Conservation (phyloP, 2,329 filamentous ascomycete genomes). For the Aspergillus persii region DNA sequence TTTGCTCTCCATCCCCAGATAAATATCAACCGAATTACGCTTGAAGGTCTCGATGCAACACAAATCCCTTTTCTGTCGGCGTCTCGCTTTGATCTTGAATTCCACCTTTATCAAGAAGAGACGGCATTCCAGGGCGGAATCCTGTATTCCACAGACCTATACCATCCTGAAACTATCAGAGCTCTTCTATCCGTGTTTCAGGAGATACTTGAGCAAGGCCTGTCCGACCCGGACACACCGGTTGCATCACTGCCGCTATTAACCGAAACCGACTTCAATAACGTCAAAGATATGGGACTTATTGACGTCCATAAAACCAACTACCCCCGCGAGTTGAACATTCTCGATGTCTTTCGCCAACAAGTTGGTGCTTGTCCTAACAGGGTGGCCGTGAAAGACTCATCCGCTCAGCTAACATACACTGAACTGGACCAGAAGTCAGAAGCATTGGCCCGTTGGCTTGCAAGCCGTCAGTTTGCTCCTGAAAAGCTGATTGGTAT, state of each 20-base stretch:
- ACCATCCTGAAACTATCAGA: not conserved
- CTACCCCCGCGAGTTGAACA: not conserved
- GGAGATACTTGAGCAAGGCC: not conserved
- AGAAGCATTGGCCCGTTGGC: not conserved
- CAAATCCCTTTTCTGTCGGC: no score
- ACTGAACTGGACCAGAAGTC: not conserved
- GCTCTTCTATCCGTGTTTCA: slow-evolving; percentile 1
- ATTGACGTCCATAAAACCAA: not conserved
- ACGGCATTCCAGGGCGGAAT: not conserved
- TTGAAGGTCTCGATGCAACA: no score
- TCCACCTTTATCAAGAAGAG: slow-evolving; percentile 5
- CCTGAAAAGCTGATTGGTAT: not conserved
- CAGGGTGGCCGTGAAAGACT: not conserved
- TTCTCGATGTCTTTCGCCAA: not conserved
- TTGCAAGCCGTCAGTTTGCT: not conserved
- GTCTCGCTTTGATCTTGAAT: slow-evolving; percentile 7
- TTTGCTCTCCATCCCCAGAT: slow-evolving; percentile 4
- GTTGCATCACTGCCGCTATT: not conserved
- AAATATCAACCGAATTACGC: no score
- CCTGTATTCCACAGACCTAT: slow-evolving; percentile 4
- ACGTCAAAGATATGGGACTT: not conserved
- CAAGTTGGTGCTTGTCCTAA: not conserved
- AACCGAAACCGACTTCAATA: no score
- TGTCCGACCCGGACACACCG: not conserved
- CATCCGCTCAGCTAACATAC: not conserved